Conservation (phyloP, 306 rosid species). For the Delonix regia region DNA sequence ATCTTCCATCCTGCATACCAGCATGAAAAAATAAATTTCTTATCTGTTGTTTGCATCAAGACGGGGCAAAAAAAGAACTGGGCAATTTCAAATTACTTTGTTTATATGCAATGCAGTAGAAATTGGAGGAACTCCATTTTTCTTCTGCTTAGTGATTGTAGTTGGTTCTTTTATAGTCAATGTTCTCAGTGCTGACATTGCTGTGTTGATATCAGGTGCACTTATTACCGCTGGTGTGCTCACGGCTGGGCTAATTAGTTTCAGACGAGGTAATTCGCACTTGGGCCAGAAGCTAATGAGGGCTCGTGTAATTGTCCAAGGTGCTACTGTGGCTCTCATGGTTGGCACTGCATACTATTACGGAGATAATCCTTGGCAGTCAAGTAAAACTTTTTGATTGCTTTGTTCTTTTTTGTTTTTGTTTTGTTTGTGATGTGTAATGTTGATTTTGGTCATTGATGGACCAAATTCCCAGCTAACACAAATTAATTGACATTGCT, state of each 20-base stretch:
- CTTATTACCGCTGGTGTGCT: slow-evolving; percentile 69
- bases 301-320: slow-evolving; percentile 70
- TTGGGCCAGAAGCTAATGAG: slow-evolving; percentile 72
- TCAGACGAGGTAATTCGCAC: slow-evolving; percentile 64
- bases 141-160: slow-evolving; percentile 11
- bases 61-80: neutral
- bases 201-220: slow-evolving; percentile 58
- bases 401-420: slow-evolving; percentile 19
- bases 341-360: slow-evolving; percentile 72
- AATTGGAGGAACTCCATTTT: slow-evolving; percentile 19
- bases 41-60: slow-evolving; percentile 2
- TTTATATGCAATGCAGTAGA: slow-evolving; percentile 12
- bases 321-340: slow-evolving; percentile 76
- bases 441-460: slow-evolving; percentile 30
- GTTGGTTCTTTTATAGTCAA: neutral
- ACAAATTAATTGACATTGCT: neutral
- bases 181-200: slow-evolving; percentile 10
- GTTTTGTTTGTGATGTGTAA: slow-evolving; percentile 9
- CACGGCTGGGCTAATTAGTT: slow-evolving; percentile 71
- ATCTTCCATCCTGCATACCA: neutral
- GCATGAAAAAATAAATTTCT: neutral
- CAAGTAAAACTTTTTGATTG: slow-evolving; percentile 26
- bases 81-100: slow-evolving; percentile 6
- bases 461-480: slow-evolving; percentile 25
- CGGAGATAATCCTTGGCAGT: slow-evolving; percentile 64